Percentiles rank a stretch among this genome's conserved stretches.
Conservation (phyloP, 2,329 filamentous ascomycete species). For the Penicillium sclerotiorum region DNA sequence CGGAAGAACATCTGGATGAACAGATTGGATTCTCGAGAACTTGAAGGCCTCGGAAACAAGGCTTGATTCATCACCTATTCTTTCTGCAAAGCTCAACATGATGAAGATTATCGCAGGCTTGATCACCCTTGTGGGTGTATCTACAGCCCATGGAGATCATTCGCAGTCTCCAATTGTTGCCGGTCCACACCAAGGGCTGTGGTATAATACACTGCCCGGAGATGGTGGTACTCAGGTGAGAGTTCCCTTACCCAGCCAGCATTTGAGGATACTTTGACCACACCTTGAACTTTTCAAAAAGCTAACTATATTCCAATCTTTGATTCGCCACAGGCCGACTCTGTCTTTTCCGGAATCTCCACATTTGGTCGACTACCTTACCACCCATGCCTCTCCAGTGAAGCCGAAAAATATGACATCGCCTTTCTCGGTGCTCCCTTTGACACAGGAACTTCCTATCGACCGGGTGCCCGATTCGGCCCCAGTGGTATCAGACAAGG, state of each 20-base stretch:
- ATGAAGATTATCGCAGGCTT: conserved; percentile 20
- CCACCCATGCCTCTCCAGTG: conserved; percentile 71
- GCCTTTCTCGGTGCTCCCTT: conserved; percentile 87
- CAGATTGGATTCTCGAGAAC: too few relatives aligned
- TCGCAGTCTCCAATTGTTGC: conserved; percentile 61
- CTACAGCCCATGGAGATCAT: conserved; percentile 61
- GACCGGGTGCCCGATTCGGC: conserved; percentile 80
- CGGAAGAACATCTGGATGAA: too few relatives aligned
- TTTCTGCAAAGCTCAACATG: conserved; percentile 16
- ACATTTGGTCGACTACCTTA: conserved; percentile 82
- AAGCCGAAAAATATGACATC: conserved; percentile 76
- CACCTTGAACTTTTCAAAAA: too few relatives aligned
- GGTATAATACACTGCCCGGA: conserved; percentile 81
- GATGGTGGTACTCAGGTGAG: conserved; percentile 79
- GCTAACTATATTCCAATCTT: neutral
- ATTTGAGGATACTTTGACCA: too few relatives aligned
- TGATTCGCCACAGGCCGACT: conserved; percentile 67
- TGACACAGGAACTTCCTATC: conserved; percentile 82
- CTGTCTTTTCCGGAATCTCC: conserved; percentile 84
- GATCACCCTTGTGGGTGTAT: conserved; percentile 52
- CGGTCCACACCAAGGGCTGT: conserved; percentile 73
- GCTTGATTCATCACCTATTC: neutral
- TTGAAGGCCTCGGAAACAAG: too few relatives aligned
- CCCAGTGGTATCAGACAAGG: conserved; percentile 84
- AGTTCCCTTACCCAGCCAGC: neutral